A percentile compares a stretch with the other conserved stretches of the same genome.
These are phyloP conservation scores for Alternaria sp. DNA, from an alignment of 2,329 filamentous ascomycete species.

Conservation along the genomic window DNA sequence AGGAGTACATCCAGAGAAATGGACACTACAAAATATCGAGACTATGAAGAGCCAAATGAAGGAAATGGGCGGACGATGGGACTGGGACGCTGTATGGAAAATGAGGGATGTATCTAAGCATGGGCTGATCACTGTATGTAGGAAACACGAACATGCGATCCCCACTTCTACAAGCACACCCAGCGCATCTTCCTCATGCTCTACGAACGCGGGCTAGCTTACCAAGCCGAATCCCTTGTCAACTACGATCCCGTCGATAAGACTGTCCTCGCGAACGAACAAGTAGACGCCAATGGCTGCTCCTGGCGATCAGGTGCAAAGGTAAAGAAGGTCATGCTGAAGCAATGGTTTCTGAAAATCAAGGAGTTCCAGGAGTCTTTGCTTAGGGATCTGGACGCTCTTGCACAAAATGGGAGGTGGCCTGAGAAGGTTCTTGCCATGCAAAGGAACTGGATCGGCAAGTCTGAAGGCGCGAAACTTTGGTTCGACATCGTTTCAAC, in stretches of 20 bases:
- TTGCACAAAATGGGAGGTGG: slow-evolving; percentile 73
- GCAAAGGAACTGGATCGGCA: slow-evolving; percentile 89
- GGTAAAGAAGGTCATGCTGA: slow-evolving; percentile 79
- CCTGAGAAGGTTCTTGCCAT: slow-evolving; percentile 82
- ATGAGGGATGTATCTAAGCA: background rate
- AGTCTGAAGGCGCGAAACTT: slow-evolving; percentile 75
- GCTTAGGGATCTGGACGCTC: slow-evolving; percentile 72
- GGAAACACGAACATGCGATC: slow-evolving; percentile 86
- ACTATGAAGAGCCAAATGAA: slow-evolving; percentile 85
- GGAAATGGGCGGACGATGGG: slow-evolving; percentile 81
- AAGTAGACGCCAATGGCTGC: slow-evolving; percentile 83
- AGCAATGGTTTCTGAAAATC: slow-evolving; percentile 91
- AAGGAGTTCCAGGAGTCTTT: slow-evolving; percentile 78
- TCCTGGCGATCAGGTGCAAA: slow-evolving; percentile 89
- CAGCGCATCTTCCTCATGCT: slow-evolving; percentile 85
- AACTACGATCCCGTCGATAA: slow-evolving; percentile 92
- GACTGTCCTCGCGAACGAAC: slow-evolving; percentile 90
- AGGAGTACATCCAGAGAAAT: slow-evolving; percentile 76
- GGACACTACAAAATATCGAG: slow-evolving; percentile 82
- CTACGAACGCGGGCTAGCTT: slow-evolving; percentile 76
- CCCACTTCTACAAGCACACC: slow-evolving; percentile 87
- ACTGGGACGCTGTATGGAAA: slow-evolving; percentile 75
- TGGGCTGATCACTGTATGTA: slow-evolving; percentile 50
- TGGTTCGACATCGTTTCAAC: slow-evolving; percentile 69
- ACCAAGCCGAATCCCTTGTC: slow-evolving; percentile 82